Evolutionary conservation across 768 basidiomycete genomes (phyloP).

Genomic region (Asterophora parasitica): DNA sequence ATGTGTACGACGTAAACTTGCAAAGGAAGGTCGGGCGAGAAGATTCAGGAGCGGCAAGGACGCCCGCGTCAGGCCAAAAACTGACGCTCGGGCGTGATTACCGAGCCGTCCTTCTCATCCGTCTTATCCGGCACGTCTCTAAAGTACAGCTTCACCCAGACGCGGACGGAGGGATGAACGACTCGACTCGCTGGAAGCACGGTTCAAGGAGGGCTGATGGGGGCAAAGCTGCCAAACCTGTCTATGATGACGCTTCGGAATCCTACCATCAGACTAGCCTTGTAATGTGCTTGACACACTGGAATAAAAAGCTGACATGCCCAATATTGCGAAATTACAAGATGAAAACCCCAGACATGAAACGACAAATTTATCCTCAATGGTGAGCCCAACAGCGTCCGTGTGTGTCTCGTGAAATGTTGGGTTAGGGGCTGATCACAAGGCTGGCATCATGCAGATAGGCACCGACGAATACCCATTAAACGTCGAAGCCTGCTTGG

Average conservation of each 20-base stretch:
- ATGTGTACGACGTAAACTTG: too few species aligned
- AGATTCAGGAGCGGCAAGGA: too few species aligned
- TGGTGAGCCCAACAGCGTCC: background rate
- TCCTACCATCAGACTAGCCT: too few species aligned
- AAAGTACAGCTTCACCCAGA: too few species aligned
- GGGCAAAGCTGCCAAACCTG: constrained; percentile 20
- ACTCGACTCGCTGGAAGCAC: constrained; percentile 56
- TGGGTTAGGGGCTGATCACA: constrained; percentile 11
- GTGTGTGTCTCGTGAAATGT: background rate
- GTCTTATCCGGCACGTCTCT: too few species aligned
- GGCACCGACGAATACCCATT: constrained; percentile 10
- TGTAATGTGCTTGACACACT: too few species aligned
- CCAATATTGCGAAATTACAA: background rate
- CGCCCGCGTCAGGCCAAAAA: too few species aligned
- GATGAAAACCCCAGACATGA: background rate
- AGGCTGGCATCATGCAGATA: constrained; percentile 26
- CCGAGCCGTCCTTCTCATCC: too few species aligned
- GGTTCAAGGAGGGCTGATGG: constrained; percentile 51
- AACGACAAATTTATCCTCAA: background rate
- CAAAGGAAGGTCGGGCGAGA: too few species aligned
- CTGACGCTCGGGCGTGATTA: too few species aligned
- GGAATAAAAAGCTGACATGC: too few species aligned
- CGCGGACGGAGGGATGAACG: too few species aligned
- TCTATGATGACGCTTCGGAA: constrained; percentile 25
- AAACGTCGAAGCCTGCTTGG: constrained; percentile 3